phyloP scores from a whole-genome alignment of 2,329 filamentous ascomycete species.

The Aplosporella prunicola region DNA sequence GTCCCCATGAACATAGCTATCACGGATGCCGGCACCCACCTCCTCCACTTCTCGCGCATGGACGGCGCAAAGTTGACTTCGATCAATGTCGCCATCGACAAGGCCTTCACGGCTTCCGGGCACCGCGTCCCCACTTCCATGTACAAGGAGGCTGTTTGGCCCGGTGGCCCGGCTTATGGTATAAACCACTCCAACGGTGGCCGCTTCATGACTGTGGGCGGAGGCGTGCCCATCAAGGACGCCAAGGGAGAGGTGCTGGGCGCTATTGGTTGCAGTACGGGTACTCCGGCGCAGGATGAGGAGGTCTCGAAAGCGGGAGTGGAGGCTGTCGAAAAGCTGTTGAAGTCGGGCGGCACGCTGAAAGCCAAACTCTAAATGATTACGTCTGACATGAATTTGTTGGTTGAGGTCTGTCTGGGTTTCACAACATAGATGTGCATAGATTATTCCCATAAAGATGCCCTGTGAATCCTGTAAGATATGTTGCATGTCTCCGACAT shows the following conservation, averaged over 20 bases:
- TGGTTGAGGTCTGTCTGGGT: not conserved
- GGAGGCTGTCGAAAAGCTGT: constrained; percentile 35
- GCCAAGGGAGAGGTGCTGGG: constrained; percentile 41
- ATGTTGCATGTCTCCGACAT: no score
- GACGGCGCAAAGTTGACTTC: constrained; percentile 42
- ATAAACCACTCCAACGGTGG: constrained; percentile 45
- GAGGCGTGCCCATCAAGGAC: constrained; percentile 43
- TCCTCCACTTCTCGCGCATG: constrained; percentile 41
- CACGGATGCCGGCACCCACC: constrained; percentile 36
- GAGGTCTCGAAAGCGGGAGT: constrained; percentile 44
- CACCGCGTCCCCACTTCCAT: constrained; percentile 42
- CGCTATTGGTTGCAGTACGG: constrained; percentile 46
- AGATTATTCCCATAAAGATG: no score
- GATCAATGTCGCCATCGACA: constrained; percentile 55
- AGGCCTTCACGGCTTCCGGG: constrained; percentile 49
- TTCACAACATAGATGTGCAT: not conserved
- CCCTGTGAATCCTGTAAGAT: no score
- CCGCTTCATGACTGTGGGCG: constrained; percentile 45
- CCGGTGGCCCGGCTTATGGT: constrained; percentile 44
- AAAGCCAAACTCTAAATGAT: constrained; percentile 33
- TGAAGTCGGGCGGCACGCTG: constrained; percentile 21
- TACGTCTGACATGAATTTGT: not conserved
- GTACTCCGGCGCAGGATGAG: constrained; percentile 45
- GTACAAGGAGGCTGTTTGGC: constrained; percentile 46
- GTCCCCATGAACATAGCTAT: constrained; percentile 43